Conservation (phyloP, 2,329 filamentous ascomycete species). For the Penicillium occitanis region DNA sequence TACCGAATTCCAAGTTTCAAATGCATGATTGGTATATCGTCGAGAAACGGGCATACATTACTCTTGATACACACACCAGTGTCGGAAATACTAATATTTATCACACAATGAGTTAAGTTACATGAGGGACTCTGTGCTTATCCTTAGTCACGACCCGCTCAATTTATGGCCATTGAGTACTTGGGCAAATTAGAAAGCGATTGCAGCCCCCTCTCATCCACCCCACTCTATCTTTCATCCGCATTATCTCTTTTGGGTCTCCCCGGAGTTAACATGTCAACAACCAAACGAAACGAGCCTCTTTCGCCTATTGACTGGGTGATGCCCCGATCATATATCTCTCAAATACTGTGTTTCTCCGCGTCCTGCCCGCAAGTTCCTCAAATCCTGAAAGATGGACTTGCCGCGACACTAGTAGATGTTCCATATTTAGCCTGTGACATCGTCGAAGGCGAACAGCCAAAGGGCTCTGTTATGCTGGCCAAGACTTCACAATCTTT, state of each 20-base stretch:
- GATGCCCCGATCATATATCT: neutral
- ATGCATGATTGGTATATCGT: too few relatives aligned
- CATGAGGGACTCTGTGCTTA: too few relatives aligned
- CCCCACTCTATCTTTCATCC: neutral
- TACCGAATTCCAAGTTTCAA: too few relatives aligned
- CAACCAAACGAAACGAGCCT: neutral
- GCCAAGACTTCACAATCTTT: neutral
- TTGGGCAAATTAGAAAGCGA: neutral
- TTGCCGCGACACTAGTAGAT: neutral
- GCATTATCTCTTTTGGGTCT: neutral
- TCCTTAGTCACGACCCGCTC: too few relatives aligned
- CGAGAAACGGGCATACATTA: too few relatives aligned
- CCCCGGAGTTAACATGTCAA: neutral
- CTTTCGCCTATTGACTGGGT: neutral
- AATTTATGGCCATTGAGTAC: neutral
- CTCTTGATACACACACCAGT: neutral
- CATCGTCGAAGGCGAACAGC: neutral
- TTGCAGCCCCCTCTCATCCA: neutral
- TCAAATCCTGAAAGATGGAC: neutral
- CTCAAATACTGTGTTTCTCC: neutral
- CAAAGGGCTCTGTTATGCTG: neutral
- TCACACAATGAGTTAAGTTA: too few relatives aligned
- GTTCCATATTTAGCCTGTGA: neutral
- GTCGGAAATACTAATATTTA: too few relatives aligned
- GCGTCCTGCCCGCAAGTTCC: neutral